phyloP scores from a whole-genome alignment of 1,284 basidiomycete genomes.

The Schizopora paradoxa region DNA sequence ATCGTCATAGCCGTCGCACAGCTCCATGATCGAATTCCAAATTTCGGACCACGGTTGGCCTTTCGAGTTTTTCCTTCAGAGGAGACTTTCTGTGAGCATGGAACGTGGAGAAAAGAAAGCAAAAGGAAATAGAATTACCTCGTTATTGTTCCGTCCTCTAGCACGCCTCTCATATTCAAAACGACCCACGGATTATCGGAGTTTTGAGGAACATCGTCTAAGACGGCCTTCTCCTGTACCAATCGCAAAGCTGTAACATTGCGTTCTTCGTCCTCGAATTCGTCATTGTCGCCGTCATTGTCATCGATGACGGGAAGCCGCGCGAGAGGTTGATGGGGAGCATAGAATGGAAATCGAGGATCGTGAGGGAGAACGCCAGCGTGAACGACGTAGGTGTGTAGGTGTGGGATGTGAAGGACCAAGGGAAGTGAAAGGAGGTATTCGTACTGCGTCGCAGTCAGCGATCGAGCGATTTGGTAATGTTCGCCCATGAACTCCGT shows the following conservation, averaged over 20 bases:
- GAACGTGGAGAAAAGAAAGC: background rate
- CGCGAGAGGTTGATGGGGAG: slow-evolving; percentile 61
- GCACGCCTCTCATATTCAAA: slow-evolving; percentile 71
- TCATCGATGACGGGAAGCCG: slow-evolving; percentile 37
- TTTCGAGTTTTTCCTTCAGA: slow-evolving; percentile 38
- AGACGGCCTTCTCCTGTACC: slow-evolving; percentile 54
- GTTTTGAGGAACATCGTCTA: slow-evolving; percentile 68
- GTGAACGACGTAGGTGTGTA: slow-evolving; percentile 77
- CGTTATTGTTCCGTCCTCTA: slow-evolving; percentile 45
- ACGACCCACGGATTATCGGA: slow-evolving; percentile 59
- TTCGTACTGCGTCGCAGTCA: slow-evolving; percentile 39
- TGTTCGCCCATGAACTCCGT: slow-evolving; percentile 1
- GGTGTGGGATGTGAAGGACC: slow-evolving; percentile 64
- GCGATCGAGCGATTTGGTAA: background rate
- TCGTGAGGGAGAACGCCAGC: slow-evolving; percentile 77
- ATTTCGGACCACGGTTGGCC: slow-evolving; percentile 67
- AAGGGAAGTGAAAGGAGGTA: slow-evolving; percentile 72
- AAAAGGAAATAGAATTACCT: slow-evolving; percentile 31
- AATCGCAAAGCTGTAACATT: slow-evolving; percentile 30
- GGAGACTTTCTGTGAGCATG: background rate
- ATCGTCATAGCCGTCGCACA: slow-evolving; percentile 49
- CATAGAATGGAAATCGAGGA: slow-evolving; percentile 42
- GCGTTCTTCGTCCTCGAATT: slow-evolving; percentile 20
- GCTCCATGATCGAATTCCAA: slow-evolving; percentile 67
- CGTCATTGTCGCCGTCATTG: slow-evolving; percentile 3